A percentile compares a stretch with the other conserved stretches of the same genome.
Evolutionary conservation across 2,329 filamentous ascomycete species (phyloP).

Genomic region (Aspergillus texensis): DNA sequence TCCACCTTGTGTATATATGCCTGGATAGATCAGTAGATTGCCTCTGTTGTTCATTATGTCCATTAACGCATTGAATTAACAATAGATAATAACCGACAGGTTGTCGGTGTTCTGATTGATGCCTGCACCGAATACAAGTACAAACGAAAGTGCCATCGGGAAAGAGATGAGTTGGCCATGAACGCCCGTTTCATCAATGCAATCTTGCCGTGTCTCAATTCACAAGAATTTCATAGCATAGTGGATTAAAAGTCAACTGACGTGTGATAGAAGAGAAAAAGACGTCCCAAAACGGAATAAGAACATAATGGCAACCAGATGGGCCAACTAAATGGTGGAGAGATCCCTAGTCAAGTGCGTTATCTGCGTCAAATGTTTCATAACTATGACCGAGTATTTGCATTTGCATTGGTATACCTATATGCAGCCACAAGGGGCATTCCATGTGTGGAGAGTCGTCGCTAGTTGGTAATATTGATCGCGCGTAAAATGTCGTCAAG

Average conservation of each 20-base stretch:
- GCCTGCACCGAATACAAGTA: slow-evolving; percentile 6
- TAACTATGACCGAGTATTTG: neutral
- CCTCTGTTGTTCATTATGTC: neutral
- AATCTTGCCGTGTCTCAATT: slow-evolving; percentile 5
- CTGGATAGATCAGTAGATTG: neutral
- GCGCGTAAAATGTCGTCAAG: slow-evolving; percentile 65
- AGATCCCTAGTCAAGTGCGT: neutral
- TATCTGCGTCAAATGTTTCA: neutral
- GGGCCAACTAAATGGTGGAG: neutral
- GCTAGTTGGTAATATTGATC: slow-evolving; percentile 27
- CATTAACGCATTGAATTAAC: neutral
- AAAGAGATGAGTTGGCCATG: neutral
- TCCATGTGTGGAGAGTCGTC: neutral
- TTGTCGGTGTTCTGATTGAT: neutral
- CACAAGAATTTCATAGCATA: neutral
- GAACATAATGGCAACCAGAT: neutral
- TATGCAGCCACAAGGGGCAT: neutral
- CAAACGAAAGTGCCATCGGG: slow-evolving; percentile 1
- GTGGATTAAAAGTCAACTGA: neutral
- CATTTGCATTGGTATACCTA: neutral
- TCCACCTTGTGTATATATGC: neutral
- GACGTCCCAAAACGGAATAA: neutral
- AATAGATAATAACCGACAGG: neutral
- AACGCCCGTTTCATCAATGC: neutral
- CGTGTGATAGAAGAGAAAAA: neutral